Conservation (phyloP, 768 basidiomycete genomes). For the Strobilomyces confusus region DNA sequence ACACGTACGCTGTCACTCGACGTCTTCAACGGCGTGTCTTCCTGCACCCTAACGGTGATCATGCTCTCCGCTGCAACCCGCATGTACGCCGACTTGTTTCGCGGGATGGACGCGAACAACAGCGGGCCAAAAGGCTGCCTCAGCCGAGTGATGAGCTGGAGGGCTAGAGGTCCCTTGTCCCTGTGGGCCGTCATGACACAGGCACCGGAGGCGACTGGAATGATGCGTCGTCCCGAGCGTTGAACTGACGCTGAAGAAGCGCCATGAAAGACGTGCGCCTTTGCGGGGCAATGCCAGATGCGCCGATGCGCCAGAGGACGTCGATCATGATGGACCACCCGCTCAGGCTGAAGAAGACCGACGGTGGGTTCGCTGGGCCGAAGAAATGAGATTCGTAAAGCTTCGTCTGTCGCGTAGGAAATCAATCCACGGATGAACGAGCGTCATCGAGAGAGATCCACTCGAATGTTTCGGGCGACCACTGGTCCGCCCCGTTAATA, state of each 20-base stretch:
- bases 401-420: no score
- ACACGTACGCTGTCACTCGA: not conserved
- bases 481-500: no score
- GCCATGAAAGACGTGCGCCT: not conserved
- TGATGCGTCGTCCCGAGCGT: not conserved
- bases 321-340: no score
- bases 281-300: no score
- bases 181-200: not conserved
- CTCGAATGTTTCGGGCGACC: no score
- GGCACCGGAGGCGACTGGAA: not conserved
- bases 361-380: not conserved
- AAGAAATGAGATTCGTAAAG: not conserved
- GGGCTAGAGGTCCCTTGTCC: not conserved
- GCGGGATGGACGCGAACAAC: not conserved
- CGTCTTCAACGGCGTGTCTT: not conserved
- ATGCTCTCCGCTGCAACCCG: slow-evolving; percentile 7
- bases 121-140: not conserved
- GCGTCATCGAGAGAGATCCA: no score
- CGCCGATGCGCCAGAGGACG: not conserved
- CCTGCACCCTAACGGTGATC: slow-evolving; percentile 5
- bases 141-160: not conserved
- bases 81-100: not conserved
- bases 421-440: no score
- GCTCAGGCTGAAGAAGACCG: not conserved
- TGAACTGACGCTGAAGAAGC: not conserved